phyloP scores from a whole-genome alignment of 108 stramenopile genomes.

The Pseudonitzschia multiseries region DNA sequence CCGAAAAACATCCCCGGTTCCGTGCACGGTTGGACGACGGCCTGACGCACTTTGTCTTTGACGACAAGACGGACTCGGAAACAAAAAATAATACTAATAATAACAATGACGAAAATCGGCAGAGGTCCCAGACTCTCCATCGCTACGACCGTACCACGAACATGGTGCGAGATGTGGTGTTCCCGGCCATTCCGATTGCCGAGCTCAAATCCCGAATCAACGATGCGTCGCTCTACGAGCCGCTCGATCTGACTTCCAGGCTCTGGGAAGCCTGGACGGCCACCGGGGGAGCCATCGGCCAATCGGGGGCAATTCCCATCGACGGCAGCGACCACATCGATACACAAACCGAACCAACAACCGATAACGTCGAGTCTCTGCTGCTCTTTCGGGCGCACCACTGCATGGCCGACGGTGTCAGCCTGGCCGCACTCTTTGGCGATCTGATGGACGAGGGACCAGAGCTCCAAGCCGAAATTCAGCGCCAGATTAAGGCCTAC shows the following conservation, averaged over 20 bases:
- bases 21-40: conserved; percentile 12
- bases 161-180: conserved; percentile 45
- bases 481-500: conserved; percentile 37
- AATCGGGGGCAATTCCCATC: conserved; percentile 30
- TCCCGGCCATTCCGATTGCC: conserved; percentile 21
- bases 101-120: neutral
- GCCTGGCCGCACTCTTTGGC: conserved; percentile 60
- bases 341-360: neutral
- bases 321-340: neutral
- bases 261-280: conserved; percentile 51
- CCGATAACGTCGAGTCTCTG: conserved; percentile 52
- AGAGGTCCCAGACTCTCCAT: neutral
- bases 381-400: conserved; percentile 83
- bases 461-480: conserved; percentile 52
- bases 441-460: conserved; percentile 82
- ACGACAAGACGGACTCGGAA: neutral
- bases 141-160: conserved; percentile 7
- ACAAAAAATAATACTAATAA: neutral
- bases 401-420: conserved; percentile 82
- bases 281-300: conserved; percentile 55
- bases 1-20: conserved; percentile 65
- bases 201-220: conserved; percentile 67
- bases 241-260: conserved; percentile 56
- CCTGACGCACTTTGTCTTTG: conserved; percentile 6
- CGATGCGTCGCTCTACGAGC: conserved; percentile 45